Percentiles rank a stretch among this genome's conserved stretches.
These are phyloP conservation scores for Bremia lactucae DNA, from an alignment of 352 stramenopile species.

Conservation along the genomic window DNA sequence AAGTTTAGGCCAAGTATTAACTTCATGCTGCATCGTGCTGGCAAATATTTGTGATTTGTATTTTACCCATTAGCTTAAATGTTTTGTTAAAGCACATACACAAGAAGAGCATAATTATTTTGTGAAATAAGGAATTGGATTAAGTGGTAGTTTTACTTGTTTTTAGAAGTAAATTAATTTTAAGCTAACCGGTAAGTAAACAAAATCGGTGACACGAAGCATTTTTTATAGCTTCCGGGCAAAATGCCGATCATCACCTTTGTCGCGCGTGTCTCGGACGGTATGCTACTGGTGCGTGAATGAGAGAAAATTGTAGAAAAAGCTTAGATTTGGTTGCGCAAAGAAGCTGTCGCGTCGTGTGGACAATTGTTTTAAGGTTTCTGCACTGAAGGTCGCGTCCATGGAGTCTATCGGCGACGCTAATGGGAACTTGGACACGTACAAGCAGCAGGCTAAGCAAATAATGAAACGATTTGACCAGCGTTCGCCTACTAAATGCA, in stretches of 20 bases:
- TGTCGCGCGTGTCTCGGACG: constrained; percentile 88
- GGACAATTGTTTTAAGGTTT: not conserved
- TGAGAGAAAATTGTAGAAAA: not conserved
- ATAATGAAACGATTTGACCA: constrained; percentile 90
- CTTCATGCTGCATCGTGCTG: no score
- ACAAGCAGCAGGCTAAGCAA: constrained; percentile 90
- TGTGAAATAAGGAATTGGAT: no score
- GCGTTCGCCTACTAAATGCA: constrained; percentile 88
- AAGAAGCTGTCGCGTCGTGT: no score
- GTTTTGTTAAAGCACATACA: not conserved
- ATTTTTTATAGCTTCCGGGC: no score
- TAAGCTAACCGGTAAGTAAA: no score
- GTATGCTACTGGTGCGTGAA: constrained; percentile 81
- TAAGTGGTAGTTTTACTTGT: no score
- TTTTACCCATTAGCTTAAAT: no score
- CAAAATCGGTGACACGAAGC: constrained; percentile 5
- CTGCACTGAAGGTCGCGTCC: constrained; percentile 73
- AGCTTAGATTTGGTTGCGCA: no score
- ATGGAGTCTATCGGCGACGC: constrained; percentile 86
- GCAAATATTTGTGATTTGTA: no score
- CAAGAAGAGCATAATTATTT: no score
- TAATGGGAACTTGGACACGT: constrained; percentile 79
- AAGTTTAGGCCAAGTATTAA: no score
- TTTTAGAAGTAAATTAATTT: no score
- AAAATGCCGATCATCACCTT: constrained; percentile 92